Base-by-base conservation (phyloP, 768 basidiomycete species). In the Trametes coccinea region DNA sequence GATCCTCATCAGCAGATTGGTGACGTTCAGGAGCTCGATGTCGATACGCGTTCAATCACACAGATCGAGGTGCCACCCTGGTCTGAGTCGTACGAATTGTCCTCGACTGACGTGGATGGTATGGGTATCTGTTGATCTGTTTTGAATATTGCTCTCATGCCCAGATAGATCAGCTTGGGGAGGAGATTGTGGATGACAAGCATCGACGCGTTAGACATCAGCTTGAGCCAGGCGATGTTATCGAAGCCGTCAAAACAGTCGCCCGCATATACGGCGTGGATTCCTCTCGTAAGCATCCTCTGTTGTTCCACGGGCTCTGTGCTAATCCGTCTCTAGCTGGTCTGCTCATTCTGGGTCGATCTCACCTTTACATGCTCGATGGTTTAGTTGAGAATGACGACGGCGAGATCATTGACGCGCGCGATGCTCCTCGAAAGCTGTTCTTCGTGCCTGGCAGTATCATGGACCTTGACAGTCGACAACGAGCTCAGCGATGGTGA, bases 211-310 rank as follows among this genome's bases (percentile, higher is more conserved):
- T 97, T 6, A 82, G 93, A 43, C 92, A 93, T 68, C 89, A 94
- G 60, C 79, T 96, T 29, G 92, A 95, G 70, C 86, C 91, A 27
- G 92, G 92, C 3, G 95, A 98, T 71, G 83, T 94, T 7, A 92
- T 98, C 39, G 92, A 95, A 65, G 92, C 86, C 13, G 86, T 92
- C 6, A 82, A 82, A 54, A 98, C 95, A 10, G 92, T 95, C 49
- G 91, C 92, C 5, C 84, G 93, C 11, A 85, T 97, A 51, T 86
- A 86, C 13, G 95, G 95, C 1, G 92, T 98, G 4, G 95, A 97
- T 73, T 92, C 93, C 14, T 93, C 88, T 61, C 93, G 94, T 95
- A 64, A 71, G 89, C 78, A 1, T n/a, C 4, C 16, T 11, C 33
- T 0, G 3, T 22, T 6, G 10, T 2, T 3, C 13, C 2, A 30